These are phyloP conservation scores for Diospyros kaki DNA, from an alignment of 148 eudicot species.

Conservation along the genomic window DNA sequence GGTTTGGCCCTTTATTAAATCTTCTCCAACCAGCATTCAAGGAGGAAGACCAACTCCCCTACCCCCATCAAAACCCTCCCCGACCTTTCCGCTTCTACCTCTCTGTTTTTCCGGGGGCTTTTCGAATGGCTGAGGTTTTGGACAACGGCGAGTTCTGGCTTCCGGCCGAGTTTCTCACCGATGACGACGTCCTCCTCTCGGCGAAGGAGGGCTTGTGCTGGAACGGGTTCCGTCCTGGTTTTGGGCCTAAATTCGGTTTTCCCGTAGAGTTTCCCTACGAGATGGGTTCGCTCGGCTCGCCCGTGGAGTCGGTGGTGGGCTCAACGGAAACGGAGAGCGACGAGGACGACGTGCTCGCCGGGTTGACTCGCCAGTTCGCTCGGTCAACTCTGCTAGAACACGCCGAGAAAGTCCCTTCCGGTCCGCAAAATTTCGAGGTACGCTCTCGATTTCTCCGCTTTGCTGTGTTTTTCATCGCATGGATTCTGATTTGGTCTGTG, in stretches of 20 bases:
- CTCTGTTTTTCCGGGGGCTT: neutral
- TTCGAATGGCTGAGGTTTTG: constrained; percentile 25
- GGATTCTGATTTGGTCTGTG: constrained; percentile 1
- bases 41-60: neutral
- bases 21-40: constrained; percentile 25
- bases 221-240: neutral
- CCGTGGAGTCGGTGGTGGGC: constrained; percentile 35
- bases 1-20: constrained; percentile 24
- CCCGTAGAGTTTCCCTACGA: constrained; percentile 19
- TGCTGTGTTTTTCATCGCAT: neutral
- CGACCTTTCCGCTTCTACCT: neutral
- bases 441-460: neutral
- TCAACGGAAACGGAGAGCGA: constrained; percentile 43
- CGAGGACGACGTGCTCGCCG: constrained; percentile 45
- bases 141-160: constrained; percentile 47
- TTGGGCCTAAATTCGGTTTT: constrained; percentile 9
- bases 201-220: constrained; percentile 10
- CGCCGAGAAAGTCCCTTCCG: neutral
- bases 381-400: constrained; percentile 29
- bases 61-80: constrained; percentile 7
- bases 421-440: constrained; percentile 20
- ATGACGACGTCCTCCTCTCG: constrained; percentile 37
- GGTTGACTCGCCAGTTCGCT: constrained; percentile 44
- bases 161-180: constrained; percentile 61
- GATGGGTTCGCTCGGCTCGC: constrained; percentile 18